phyloP scores from a whole-genome alignment of 352 stramenopile genomes.

The Phytopythium litorale region DNA sequence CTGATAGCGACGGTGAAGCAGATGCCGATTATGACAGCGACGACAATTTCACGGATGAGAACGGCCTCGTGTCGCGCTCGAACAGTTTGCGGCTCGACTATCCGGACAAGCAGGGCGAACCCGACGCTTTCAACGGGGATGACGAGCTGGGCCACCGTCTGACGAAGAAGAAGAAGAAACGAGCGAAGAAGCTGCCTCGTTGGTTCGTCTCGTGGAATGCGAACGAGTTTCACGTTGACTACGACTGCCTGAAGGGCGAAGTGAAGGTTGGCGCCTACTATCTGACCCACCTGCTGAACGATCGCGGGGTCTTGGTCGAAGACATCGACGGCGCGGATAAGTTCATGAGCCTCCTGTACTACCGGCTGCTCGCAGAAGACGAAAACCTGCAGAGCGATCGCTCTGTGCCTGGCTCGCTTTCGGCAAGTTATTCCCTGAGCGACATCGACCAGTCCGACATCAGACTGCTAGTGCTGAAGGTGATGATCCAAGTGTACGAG shows the following conservation, averaged over 20 bases:
- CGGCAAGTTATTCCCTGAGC: slow-evolving; percentile 24
- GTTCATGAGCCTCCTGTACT: slow-evolving; percentile 88
- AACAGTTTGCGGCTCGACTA: slow-evolving; percentile 29
- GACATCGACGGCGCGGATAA: slow-evolving; percentile 71
- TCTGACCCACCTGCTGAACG: slow-evolving; percentile 74
- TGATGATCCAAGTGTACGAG: slow-evolving; percentile 88
- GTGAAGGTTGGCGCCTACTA: slow-evolving; percentile 85
- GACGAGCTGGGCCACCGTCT: slow-evolving; percentile 21
- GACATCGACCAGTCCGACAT: slow-evolving; percentile 66
- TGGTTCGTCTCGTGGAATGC: slow-evolving; percentile 87
- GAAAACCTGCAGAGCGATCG: slow-evolving; percentile 13
- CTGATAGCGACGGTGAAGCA: slow-evolving; percentile 57
- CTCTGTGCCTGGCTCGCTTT: slow-evolving; percentile 10
- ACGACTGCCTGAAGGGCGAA: slow-evolving; percentile 63
- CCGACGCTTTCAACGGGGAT: slow-evolving; percentile 24
- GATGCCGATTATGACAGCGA: slow-evolving; percentile 66
- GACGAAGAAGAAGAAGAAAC: slow-evolving; percentile 71
- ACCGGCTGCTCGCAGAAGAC: slow-evolving; percentile 75
- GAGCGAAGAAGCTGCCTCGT: slow-evolving; percentile 57
- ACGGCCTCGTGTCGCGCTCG: slow-evolving; percentile 33
- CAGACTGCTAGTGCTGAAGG: slow-evolving; percentile 75
- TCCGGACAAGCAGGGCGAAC: slow-evolving; percentile 25
- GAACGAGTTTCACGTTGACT: slow-evolving; percentile 84
- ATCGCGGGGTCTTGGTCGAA: slow-evolving; percentile 74
- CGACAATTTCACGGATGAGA: slow-evolving; percentile 72